Base-by-base conservation (phyloP, 768 basidiomycete species). In the Pleurotus sapidus region DNA sequence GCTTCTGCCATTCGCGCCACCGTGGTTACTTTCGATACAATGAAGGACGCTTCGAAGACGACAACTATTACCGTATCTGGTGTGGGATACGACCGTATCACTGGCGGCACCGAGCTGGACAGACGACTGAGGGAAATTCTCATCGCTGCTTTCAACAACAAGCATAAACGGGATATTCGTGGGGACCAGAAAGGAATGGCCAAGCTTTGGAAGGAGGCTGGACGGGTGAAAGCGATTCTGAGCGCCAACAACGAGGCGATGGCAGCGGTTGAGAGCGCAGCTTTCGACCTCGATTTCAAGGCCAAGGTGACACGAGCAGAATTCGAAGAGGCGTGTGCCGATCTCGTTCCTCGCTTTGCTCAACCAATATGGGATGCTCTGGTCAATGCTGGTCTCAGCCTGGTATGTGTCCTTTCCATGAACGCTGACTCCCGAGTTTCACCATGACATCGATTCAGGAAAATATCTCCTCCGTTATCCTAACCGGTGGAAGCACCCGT, bases 131-230 rank as follows among this genome's bases (percentile, higher is more conserved):
- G 93, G 58, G 89, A 96, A 34, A 80, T 95, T 51, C 79, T 99
- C 53, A 74, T 88, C 24, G 82, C 82, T 49, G 80, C 80, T 51
- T 97, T 98, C 72, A 84, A 89, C 66, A 68, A 75, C 49, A 90
- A 89, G 71, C 76, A 89, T 58, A 83, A 83, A 63, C 81, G 73
- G 68, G 84, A 87, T 60, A 81, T 94, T 38, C 80, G 83, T 25
- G 76, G 77, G 61, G 91, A 95, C 66, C 84, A 86, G 67, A 81
- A 86, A 56, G 95, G 89, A 1, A 89, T 97, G 88, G 90, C 92
- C 4, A 96, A 95, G 71, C 74, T 98, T 5, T 89, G 92, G 84
- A 96, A 95, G 69, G 97, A 99, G 72, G 93, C 96, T 1, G 84
- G 83, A 15, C 83, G 95, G 58, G 83, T 98, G 63, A 99, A 98